Percentiles rank a stretch among this genome's conserved stretches.
These are phyloP conservation scores for Calonectria naviculata DNA, from an alignment of 2,329 filamentous ascomycete species.

Conservation along the genomic window DNA sequence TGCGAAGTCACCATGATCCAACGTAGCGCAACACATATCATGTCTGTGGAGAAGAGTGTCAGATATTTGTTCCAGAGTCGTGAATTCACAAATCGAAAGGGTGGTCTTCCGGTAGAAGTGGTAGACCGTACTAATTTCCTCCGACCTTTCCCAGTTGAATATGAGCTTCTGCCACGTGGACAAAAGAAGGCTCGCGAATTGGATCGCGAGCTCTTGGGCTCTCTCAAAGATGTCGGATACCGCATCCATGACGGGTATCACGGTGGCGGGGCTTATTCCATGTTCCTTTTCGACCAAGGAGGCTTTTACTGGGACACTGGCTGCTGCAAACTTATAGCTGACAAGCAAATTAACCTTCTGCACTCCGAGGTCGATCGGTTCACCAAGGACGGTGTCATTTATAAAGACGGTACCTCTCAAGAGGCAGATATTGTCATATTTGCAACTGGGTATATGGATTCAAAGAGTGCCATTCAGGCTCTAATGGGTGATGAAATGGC, in stretches of 20 bases:
- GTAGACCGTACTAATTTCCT: not conserved
- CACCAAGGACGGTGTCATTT: conserved; percentile 9
- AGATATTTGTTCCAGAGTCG: conserved; percentile 1
- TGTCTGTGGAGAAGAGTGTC: conserved; percentile 14
- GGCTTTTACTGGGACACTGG: conserved; percentile 25
- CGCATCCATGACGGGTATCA: conserved; percentile 21
- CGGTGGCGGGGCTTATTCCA: conserved; percentile 22
- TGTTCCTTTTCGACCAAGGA: conserved; percentile 22
- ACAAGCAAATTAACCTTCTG: conserved; percentile 7
- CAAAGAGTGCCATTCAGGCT: conserved; percentile 7
- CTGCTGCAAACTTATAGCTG: conserved; percentile 12
- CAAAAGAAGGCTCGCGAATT: not conserved
- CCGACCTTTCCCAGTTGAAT: conserved; percentile 1
- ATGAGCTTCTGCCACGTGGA: not conserved
- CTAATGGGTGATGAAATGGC: conserved; percentile 17
- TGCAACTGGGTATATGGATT: conserved; percentile 19
- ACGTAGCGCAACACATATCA: conserved; percentile 12
- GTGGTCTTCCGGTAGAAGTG: not conserved
- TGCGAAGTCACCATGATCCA: conserved; percentile 15
- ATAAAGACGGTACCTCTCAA: conserved; percentile 10
- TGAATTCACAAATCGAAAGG: conserved; percentile 7
- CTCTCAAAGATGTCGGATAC: conserved; percentile 10
- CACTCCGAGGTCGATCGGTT: conserved; percentile 14
- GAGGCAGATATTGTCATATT: conserved; percentile 15
- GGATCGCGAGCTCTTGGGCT: not conserved